These are phyloP conservation scores for Aspergillus vadensis DNA, from an alignment of 2,329 filamentous ascomycete species.

Conservation along the genomic window DNA sequence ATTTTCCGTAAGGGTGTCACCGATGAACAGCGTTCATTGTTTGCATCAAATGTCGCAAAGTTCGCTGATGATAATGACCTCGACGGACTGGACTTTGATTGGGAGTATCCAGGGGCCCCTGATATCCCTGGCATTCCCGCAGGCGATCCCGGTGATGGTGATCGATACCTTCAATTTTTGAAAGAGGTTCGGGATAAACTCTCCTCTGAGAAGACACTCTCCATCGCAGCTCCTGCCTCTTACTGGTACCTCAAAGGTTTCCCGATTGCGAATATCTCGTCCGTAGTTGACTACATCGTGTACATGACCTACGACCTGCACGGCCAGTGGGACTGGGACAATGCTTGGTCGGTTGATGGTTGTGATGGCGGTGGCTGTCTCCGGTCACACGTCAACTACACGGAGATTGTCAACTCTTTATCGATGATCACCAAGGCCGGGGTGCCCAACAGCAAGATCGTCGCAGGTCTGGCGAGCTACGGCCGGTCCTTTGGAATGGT, in stretches of 20 bases:
- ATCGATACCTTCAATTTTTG: slow-evolving; percentile 36
- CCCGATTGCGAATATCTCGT: slow-evolving; percentile 31
- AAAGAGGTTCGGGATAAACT: slow-evolving; percentile 22
- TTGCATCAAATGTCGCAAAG: no score
- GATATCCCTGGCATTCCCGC: slow-evolving; percentile 43
- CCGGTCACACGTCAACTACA: slow-evolving; percentile 43
- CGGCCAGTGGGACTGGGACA: slow-evolving; percentile 29
- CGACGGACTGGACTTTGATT: slow-evolving; percentile 19
- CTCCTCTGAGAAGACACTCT: slow-evolving; percentile 24
- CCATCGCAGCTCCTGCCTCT: slow-evolving; percentile 31
- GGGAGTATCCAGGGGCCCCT: slow-evolving; percentile 23
- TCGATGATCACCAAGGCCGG: slow-evolving; percentile 28
- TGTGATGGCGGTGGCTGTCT: slow-evolving; percentile 31
- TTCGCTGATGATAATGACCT: slow-evolving; percentile 3
- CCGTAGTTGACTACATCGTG: slow-evolving; percentile 37
- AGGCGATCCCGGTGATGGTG: no score
- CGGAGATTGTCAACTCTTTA: slow-evolving; percentile 37
- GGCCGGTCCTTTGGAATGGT: slow-evolving; percentile 37
- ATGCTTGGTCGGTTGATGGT: no score
- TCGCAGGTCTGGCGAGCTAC: slow-evolving; percentile 37
- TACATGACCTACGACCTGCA: slow-evolving; percentile 46
- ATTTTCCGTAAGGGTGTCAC: slow-evolving; percentile 42
- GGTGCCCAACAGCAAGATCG: slow-evolving; percentile 26
- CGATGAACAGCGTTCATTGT: slow-evolving; percentile 38
- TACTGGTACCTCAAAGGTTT: slow-evolving; percentile 39